Evolutionary conservation across 345 rosid genomes (phyloP), one percentile per base, ranked within the genome.

Genomic region (Carallia brachiata): DNA sequence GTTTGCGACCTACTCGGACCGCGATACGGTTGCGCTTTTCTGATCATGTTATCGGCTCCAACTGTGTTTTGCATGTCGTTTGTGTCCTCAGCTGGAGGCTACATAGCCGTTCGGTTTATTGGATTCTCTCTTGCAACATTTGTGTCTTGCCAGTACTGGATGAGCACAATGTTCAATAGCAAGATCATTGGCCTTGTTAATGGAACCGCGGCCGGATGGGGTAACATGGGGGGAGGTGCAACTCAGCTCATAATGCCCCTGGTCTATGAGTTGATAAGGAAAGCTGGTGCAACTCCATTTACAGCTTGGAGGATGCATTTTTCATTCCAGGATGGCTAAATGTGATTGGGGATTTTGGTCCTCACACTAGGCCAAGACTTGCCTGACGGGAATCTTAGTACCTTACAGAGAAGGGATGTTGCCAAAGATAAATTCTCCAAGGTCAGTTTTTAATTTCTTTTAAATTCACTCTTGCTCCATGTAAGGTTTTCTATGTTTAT

Each of bases 151-250:
- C 98, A 93, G 63, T 93, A 85, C 50, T 90, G 98, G 98, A 93
- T 93, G 98, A 93, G 97, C 77, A 90, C 98, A 3, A 93, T 93
- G 98, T 93, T 93, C 63, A 93, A 93, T 34, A 77, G 92, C 65
- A 85, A 88, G 81, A 93, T 93, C 57, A 88, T 90, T 8, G 98
- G 98, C 15, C 80, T 88, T 1, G 97, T 84, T 23, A 93, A 93
- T 18, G 97, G 98, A n/a, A 93, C 97, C 0, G 97, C 98, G 0
- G 98, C 93, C 1, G 97, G 97, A 1, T 93, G 98, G 98, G 98
- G 98, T 0, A 93, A 90, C 68, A 89, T 90, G 97, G 98, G 98
- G 0, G 96, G 98, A 3, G 97, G 98, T 3, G 92, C 88, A 17
- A 93, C 98, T 36, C 98, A 90, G 76, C 83, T 93, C 1, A 13